These are phyloP conservation scores for Quercus variabilis DNA, from an alignment of 306 rosid species.

Conservation along the genomic window DNA sequence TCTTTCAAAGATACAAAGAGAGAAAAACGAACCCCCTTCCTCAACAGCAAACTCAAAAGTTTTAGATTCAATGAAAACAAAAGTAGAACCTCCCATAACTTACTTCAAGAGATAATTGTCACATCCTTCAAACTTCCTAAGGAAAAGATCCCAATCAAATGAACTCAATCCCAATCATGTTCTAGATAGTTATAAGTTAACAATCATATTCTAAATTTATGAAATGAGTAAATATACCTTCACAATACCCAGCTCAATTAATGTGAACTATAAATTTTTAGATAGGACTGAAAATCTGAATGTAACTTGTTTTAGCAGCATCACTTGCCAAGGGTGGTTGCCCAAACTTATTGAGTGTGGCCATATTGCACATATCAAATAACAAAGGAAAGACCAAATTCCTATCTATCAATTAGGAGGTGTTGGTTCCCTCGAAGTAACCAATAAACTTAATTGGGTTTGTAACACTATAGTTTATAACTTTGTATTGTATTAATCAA, in stretches of 20 bases:
- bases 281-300: conserved; percentile 1
- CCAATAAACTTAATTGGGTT: too few species aligned
- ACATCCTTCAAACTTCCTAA: neutral
- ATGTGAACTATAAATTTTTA: neutral
- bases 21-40: too few species aligned
- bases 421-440: too few species aligned
- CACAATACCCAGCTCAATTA: neutral
- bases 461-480: too few species aligned
- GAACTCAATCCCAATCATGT: neutral
- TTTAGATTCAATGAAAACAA: too few species aligned
- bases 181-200: neutral
- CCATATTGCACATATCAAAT: conserved; percentile 55
- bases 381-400: conserved; percentile 61
- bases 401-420: too few species aligned
- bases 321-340: conserved; percentile 47
- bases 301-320: conserved; percentile 57
- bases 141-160: neutral
- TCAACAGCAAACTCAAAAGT: too few species aligned
- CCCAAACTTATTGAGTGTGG: conserved; percentile 31
- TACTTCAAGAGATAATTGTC: neutral
- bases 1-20: too few species aligned
- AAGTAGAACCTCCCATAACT: too few species aligned
- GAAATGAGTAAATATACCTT: neutral
- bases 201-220: neutral
- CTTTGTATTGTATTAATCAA: too few species aligned